Evolutionary conservation across 148 eudicot genomes (phyloP), one percentile per base, ranked within the genome.

Genomic region (Chenopodium suecicum): DNA sequence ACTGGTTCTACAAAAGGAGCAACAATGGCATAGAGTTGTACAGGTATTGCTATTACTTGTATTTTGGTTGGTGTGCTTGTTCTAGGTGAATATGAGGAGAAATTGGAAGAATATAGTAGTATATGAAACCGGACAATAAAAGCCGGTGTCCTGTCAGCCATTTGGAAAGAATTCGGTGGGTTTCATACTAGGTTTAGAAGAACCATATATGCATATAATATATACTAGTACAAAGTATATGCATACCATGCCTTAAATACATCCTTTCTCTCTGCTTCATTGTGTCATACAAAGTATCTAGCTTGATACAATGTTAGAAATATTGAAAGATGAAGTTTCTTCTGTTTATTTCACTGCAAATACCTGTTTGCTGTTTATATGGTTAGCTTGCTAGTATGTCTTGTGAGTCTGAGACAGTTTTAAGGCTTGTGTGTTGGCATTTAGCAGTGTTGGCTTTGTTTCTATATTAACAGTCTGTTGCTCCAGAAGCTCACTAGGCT

Each of bases 11-110:
- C 95, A 96, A 89, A 96, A 84, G 85, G 88, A 92, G 62, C 91
- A 96, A 69, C 93, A 96, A 44, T 96, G 99, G 99, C 99, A 91
- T 82, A 86, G 93, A 82, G 80, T 91, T 78, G 81, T 96, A 50
- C 97, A 96, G 88, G 90, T 88, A 84, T 32, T 37, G 16, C 4
- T 17, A 47, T 25, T 16, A 52, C 7, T 67, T 75, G 1, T 62
- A 37, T 76, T 70, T 64, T 31, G 75, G 63, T 25, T 1, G 74
- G 5, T 54, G 76, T 81, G 73, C 32, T 50, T 66, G 17, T 17
- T 19, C 19, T 20, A 29, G 65, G 34, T n/a, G 25, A 17, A 27
- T 20, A 20, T 31, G 29, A 76, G 44, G 41, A 37, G 29, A 56
- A 32, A 16, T 0, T 73, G 76, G 64, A 31, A 60, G 67, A 14